Evolutionary conservation across 805 yeast species (phyloP).

Genomic region (Myxozyma neglecta): DNA sequence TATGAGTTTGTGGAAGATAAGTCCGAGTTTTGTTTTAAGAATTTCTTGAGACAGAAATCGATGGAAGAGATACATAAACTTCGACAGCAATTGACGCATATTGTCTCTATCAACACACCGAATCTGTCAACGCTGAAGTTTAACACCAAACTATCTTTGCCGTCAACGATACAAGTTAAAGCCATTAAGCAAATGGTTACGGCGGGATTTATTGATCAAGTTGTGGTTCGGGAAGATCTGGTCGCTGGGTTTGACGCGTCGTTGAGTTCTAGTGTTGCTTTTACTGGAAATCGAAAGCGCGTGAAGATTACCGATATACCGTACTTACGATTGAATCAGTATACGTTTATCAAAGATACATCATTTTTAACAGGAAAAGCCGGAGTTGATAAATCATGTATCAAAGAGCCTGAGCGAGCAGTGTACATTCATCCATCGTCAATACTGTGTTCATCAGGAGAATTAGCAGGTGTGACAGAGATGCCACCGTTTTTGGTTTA

Average conservation of each 20-base stretch:
- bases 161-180: conserved; percentile 59
- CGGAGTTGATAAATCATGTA: conserved; percentile 35
- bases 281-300: conserved; percentile 51
- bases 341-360: conserved; percentile 57
- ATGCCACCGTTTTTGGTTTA: conserved; percentile 75
- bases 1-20: conserved; percentile 65
- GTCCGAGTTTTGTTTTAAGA: conserved; percentile 51
- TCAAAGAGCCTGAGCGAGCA: conserved; percentile 49
- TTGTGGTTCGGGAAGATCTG: conserved; percentile 80
- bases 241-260: conserved; percentile 46
- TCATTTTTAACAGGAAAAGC: conserved; percentile 44
- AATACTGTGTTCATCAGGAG: conserved; percentile 45
- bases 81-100: conserved; percentile 72
- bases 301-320: conserved; percentile 60
- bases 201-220: conserved; percentile 89
- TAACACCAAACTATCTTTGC: conserved; percentile 34
- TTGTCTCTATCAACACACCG: conserved; percentile 60
- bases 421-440: conserved; percentile 84
- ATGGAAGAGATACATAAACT: conserved; percentile 85
- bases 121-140: conserved; percentile 8
- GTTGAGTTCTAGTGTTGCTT: conserved; percentile 41
- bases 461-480: conserved; percentile 49
- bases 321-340: conserved; percentile 39
- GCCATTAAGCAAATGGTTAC: conserved; percentile 89
- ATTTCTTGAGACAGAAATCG: conserved; percentile 69